Base-by-base conservation (phyloP, 441 rosid species). In the Croton laevigatus region DNA sequence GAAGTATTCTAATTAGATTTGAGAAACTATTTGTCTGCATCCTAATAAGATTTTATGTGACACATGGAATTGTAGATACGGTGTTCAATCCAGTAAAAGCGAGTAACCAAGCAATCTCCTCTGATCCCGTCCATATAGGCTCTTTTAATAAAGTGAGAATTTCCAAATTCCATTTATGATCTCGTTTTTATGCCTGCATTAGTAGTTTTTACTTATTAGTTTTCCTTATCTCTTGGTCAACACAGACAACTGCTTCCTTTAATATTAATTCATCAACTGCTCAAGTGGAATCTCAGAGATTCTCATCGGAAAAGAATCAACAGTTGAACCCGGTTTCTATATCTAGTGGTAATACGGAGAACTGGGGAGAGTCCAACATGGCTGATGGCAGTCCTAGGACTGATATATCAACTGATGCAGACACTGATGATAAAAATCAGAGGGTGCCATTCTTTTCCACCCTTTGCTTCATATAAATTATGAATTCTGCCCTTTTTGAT, bases 301-400 rank as follows among this genome's bases (percentile, higher is more conserved):
- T 77, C 61, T 69, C 70, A 9, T 61, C 75, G 59, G 74, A 78
- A 72, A 88, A 74, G 77, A 72, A 76, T 78, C 85, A 75, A 49
- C 70, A 48, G 44, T 64, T 75, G 74, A 73, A 69, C 78, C 64
- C 51, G 65, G 73, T 78, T 69, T 74, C 83, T 37, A 40, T 73
- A 64, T 73, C 85, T 73, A 69, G 77, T 75, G 76, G 78, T 60
- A 65, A 73, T 70, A 72, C 82, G 38, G 82, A 79, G 73, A 82
- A 77, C 74, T 81, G 80, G 80, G 81, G 76, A 73, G 82, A 76
- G 75, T 77, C 79, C 62, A 75, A 67, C 73, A 94, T 94, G 98
- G 97, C 91, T 69, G 98, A 91, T 74, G 88, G 73, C 66, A 93
- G 98, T 87, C 98, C 97, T 3, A 87, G 86, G 82, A 93, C 98